Evolutionary conservation across 805 yeast genomes (phyloP).

Genomic region (Brettanomyces custersianus): DNA sequence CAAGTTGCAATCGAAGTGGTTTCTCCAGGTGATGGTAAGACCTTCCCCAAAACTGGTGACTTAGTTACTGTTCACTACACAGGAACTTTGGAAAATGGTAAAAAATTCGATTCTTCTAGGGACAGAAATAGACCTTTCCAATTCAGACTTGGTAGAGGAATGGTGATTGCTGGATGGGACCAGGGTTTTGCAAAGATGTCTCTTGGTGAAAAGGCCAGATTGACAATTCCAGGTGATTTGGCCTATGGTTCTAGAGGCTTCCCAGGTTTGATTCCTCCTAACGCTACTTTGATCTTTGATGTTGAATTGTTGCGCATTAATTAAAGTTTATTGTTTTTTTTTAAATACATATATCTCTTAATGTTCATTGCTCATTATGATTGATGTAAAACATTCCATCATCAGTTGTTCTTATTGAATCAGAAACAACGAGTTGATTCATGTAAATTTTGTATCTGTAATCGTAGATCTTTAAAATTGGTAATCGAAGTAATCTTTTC

Average conservation of each 20-base stretch:
- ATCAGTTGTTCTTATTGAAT: conserved; percentile 18
- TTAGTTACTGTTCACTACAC: conserved; percentile 89
- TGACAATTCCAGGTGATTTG: conserved; percentile 87
- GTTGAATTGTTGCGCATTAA: conserved; percentile 62
- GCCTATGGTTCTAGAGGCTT: conserved; percentile 94
- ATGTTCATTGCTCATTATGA: not conserved
- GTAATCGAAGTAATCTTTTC: conserved; percentile 31
- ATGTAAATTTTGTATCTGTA: conserved; percentile 57
- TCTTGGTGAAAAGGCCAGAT: conserved; percentile 85
- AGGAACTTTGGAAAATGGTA: conserved; percentile 92
- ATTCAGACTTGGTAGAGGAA: conserved; percentile 90
- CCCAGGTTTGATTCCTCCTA: conserved; percentile 96
- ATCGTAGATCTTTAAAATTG: conserved; percentile 59
- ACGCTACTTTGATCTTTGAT: conserved; percentile 77
- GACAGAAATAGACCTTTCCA: conserved; percentile 96
- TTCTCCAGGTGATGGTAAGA: conserved; percentile 65
- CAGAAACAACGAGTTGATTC: conserved; percentile 37
- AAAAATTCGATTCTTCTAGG: conserved; percentile 90
- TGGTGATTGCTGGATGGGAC: conserved; percentile 96
- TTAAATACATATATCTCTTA: not conserved
- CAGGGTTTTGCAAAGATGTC: conserved; percentile 88
- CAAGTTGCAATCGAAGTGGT: conserved; percentile 26
- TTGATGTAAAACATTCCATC: conserved; percentile 18
- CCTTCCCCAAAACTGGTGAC: conserved; percentile 84
- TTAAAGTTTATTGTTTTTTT: conserved; percentile 15